Evolutionary conservation across 1,284 basidiomycete species (phyloP).

Genomic region (Megacollybia platyphylla): DNA sequence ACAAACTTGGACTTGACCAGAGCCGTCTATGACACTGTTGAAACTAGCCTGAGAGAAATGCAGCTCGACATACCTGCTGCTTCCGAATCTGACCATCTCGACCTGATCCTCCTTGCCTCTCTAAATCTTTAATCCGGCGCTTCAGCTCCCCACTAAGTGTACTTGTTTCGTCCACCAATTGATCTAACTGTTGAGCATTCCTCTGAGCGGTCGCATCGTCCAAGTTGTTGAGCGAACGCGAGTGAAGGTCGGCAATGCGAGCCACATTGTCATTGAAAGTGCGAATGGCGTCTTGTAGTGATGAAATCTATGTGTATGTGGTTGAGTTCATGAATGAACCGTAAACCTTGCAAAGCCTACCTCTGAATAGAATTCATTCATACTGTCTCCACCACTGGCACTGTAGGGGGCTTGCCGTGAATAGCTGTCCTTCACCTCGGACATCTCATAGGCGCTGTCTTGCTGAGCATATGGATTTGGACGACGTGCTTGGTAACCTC

Average conservation of each 20-base stretch:
- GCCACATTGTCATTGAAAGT: slow-evolving; percentile 61
- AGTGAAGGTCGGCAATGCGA: slow-evolving; percentile 61
- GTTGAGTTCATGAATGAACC: slow-evolving; percentile 2
- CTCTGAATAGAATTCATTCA: slow-evolving; percentile 67
- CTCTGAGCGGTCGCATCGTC: slow-evolving; percentile 58
- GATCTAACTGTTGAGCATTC: slow-evolving; percentile 54
- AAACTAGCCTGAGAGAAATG: not conserved
- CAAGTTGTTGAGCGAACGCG: slow-evolving; percentile 66
- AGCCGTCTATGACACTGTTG: slow-evolving; percentile 35
- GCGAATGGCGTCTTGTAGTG: slow-evolving; percentile 59
- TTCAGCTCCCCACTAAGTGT: slow-evolving; percentile 65
- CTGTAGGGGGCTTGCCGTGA: slow-evolving; percentile 25
- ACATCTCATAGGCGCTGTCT: slow-evolving; percentile 55
- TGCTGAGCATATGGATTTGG: slow-evolving; percentile 57
- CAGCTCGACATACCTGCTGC: slow-evolving; percentile 49
- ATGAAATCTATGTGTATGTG: slow-evolving; percentile 37
- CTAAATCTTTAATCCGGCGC: slow-evolving; percentile 67
- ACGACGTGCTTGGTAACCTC: slow-evolving; percentile 30
- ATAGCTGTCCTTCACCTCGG: slow-evolving; percentile 47
- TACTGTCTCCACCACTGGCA: slow-evolving; percentile 32
- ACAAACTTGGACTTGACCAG: slow-evolving; percentile 74
- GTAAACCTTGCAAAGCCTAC: slow-evolving; percentile 21
- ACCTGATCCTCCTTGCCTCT: slow-evolving; percentile 57
- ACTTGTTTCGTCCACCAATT: slow-evolving; percentile 70
- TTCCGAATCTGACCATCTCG: slow-evolving; percentile 75